Conservation (phyloP, 2,329 filamentous ascomycete species). For the Alternaria longipes region DNA sequence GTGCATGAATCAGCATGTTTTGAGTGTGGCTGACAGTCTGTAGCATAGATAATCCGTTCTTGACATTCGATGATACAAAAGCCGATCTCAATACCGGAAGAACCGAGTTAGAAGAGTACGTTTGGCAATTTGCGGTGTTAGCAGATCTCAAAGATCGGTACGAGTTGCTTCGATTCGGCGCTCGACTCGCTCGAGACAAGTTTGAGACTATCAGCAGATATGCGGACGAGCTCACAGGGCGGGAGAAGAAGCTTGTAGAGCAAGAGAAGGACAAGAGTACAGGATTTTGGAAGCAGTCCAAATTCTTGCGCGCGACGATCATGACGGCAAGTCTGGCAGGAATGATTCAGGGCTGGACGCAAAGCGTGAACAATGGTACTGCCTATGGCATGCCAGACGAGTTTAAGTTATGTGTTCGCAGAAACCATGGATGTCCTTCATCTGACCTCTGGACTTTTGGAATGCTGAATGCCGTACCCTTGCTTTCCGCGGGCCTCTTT, state of each 20-base stretch:
- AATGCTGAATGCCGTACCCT: conserved; percentile 33
- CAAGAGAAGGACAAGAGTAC: conserved; percentile 22
- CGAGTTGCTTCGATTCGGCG: conserved; percentile 30
- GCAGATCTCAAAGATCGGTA: conserved; percentile 25
- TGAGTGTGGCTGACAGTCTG: background rate
- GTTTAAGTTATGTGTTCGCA: conserved; percentile 19
- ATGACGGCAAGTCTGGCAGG: conserved; percentile 32
- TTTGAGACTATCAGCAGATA: conserved; percentile 29
- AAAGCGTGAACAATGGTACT: conserved; percentile 31
- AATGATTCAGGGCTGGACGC: conserved; percentile 35
- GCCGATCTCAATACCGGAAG: conserved; percentile 10
- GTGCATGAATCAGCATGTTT: background rate
- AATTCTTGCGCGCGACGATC: conserved; percentile 34
- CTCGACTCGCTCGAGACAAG: conserved; percentile 33
- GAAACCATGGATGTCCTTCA: conserved; percentile 7
- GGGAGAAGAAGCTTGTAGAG: conserved; percentile 21
- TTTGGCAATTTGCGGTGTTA: conserved; percentile 24
- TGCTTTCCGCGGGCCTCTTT: conserved; percentile 31
- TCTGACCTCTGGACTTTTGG: conserved; percentile 30
- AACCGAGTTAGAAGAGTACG: conserved; percentile 34
- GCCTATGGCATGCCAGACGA: conserved; percentile 30
- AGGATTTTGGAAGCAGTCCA: conserved; percentile 35
- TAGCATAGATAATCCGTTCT: conserved; percentile 32
- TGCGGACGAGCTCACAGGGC: conserved; percentile 25
- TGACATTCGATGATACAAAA: conserved; percentile 32